Percentiles rank a stretch among this genome's conserved stretches.
These are phyloP conservation scores for Madurella mycetomatis DNA, from an alignment of 2,329 filamentous ascomycete genomes.

Conservation along the genomic window DNA sequence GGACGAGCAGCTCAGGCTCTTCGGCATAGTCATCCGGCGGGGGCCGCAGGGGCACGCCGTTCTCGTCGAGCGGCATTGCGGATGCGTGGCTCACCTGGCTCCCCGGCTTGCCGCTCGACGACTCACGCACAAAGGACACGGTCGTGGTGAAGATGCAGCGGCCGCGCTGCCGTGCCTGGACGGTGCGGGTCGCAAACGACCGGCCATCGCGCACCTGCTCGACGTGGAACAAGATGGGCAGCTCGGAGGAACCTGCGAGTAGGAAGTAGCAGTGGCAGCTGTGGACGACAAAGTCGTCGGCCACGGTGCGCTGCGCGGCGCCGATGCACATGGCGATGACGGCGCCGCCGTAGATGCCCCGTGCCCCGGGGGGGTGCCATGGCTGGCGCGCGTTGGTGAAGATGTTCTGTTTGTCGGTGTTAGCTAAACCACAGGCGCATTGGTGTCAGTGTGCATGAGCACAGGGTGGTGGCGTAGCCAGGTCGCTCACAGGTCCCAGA, in stretches of 20 bases:
- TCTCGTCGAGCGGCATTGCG: conserved; percentile 44
- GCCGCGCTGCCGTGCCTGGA: conserved; percentile 88
- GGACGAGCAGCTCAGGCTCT: conserved; percentile 47
- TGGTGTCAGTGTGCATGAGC: too few species aligned
- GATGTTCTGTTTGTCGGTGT: conserved; percentile 57
- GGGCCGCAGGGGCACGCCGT: conserved; percentile 18
- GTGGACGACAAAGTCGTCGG: conserved; percentile 75
- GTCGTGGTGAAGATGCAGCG: conserved; percentile 94
- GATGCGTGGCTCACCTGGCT: conserved; percentile 61
- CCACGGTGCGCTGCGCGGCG: conserved; percentile 84
- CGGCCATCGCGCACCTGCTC: conserved; percentile 88
- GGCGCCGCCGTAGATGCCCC: conserved; percentile 88
- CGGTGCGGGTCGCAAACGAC: conserved; percentile 86
- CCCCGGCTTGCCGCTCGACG: conserved; percentile 43
- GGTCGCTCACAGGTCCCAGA: conserved; percentile 63
- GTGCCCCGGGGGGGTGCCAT: conserved; percentile 88
- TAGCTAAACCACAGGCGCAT: background rate
- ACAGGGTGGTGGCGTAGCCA: background rate
- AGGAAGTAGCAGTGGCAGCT: conserved; percentile 99
- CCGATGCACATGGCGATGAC: conserved; percentile 90
- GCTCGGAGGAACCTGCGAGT: conserved; percentile 76
- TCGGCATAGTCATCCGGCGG: conserved; percentile 36
- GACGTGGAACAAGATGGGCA: conserved; percentile 91
- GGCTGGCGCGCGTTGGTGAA: conserved; percentile 91
- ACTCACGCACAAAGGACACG: conserved; percentile 75